These are phyloP conservation scores for Cyclocybe aegerita DNA, from an alignment of 768 basidiomycete genomes.

Conservation along the genomic window DNA sequence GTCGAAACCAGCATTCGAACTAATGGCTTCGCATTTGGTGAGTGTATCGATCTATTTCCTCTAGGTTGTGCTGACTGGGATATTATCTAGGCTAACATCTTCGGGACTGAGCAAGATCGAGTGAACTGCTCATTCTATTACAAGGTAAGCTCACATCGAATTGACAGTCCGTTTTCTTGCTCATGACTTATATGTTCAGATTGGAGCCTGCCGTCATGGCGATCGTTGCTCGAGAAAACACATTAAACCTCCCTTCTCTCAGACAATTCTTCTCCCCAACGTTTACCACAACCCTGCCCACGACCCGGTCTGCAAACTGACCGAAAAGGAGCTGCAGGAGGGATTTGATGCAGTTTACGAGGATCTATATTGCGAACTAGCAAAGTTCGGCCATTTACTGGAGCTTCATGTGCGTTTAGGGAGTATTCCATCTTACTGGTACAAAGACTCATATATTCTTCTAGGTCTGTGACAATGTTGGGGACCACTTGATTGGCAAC, in stretches of 20 bases:
- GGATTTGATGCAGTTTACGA: slow-evolving; percentile 95
- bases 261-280: slow-evolving; percentile 94
- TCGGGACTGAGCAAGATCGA: slow-evolving; percentile 91
- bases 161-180: slow-evolving; percentile 2
- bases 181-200: slow-evolving; percentile 45
- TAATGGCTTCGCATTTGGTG: slow-evolving; percentile 80
- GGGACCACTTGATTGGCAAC: slow-evolving; percentile 97
- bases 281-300: slow-evolving; percentile 99
- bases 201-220: slow-evolving; percentile 98
- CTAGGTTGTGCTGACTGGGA: slow-evolving; percentile 5
- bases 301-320: slow-evolving; percentile 85
- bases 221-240: slow-evolving; percentile 98
- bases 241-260: slow-evolving; percentile 96
- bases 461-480: slow-evolving; percentile 97
- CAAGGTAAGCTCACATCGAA: slow-evolving; percentile 55
- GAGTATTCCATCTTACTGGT: not conserved
- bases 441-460: slow-evolving; percentile 5
- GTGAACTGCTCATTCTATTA: slow-evolving; percentile 99
- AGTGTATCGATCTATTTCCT: slow-evolving; percentile 16
- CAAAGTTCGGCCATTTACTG: slow-evolving; percentile 92
- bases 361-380: slow-evolving; percentile 91
- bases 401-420: slow-evolving; percentile 81
- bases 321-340: slow-evolving; percentile 85
- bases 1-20: not conserved
- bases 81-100: slow-evolving; percentile 79